Percentiles rank a stretch among this genome's conserved stretches.
Evolutionary conservation across 495 filamentous ascomycete species (phyloP).

Genomic region (Chaetomium fimeti): DNA sequence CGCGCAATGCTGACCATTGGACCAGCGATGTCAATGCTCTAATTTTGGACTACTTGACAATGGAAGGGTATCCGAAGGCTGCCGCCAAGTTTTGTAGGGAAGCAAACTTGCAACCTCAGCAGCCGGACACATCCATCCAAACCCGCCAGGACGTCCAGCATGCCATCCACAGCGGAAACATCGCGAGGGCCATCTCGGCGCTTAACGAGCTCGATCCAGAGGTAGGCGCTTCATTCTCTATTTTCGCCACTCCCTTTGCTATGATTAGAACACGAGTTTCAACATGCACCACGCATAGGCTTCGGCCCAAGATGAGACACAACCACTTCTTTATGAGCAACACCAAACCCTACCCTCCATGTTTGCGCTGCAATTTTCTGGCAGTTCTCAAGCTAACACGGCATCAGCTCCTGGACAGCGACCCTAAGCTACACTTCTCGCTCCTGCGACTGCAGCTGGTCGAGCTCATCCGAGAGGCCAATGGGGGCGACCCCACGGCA

Average conservation of each 20-base stretch:
- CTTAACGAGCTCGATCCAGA: conserved; percentile 89
- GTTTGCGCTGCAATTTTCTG: not conserved
- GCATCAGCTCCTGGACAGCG: conserved; percentile 76
- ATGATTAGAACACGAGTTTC: conserved; percentile 91
- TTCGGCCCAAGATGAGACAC: conserved; percentile 86
- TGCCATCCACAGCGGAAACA: conserved; percentile 77
- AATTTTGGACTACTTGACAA: conserved; percentile 96
- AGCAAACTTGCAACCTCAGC: conserved; percentile 76
- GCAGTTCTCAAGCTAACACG: conserved; percentile 24
- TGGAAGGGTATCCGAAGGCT: conserved; percentile 89
- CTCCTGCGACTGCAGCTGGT: conserved; percentile 88
- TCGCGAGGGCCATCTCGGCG: conserved; percentile 77
- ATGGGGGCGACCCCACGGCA: conserved; percentile 71
- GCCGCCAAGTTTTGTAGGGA: conserved; percentile 92
- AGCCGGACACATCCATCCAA: conserved; percentile 68
- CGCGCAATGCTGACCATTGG: conserved; percentile 20
- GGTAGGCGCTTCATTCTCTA: conserved; percentile 55
- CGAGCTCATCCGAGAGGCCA: conserved; percentile 82
- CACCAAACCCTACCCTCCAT: conserved; percentile 10
- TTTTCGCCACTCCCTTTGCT: conserved; percentile 44
- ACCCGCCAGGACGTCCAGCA: conserved; percentile 75
- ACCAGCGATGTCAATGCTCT: conserved; percentile 88
- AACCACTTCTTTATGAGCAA: conserved; percentile 77
- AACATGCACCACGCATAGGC: conserved; percentile 99
- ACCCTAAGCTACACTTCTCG: conserved; percentile 83